A percentile compares a stretch with the other conserved stretches of the same genome.
Conservation (phyloP, 768 basidiomycete genomes). For the Porphyrellus cyaneotinctus region DNA sequence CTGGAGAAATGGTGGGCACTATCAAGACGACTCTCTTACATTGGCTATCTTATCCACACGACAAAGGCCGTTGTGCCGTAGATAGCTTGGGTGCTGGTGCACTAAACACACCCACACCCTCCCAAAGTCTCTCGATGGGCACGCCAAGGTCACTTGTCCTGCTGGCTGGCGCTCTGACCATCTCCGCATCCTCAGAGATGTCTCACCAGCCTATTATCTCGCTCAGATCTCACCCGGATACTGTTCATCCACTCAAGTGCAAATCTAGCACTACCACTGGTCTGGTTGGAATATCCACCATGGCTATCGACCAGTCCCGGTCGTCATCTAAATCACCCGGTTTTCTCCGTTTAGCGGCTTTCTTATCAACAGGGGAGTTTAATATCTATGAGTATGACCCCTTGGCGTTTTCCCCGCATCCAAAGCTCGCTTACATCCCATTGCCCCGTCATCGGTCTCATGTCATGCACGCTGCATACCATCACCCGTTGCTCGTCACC, state of each 20-base stretch:
- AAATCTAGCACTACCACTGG: conserved; percentile 33
- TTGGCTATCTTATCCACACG: conserved; percentile 19
- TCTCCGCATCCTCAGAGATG: conserved; percentile 48
- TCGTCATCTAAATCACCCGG: conserved; percentile 37
- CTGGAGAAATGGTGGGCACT: conserved; percentile 66
- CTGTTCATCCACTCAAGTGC: conserved; percentile 41
- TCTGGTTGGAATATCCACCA: conserved; percentile 49
- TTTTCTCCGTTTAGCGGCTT: conserved; percentile 47
- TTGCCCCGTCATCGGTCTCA: conserved; percentile 38
- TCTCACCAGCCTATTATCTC: conserved; percentile 21
- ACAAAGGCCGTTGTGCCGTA: conserved; percentile 61
- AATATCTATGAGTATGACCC: conserved; percentile 53
- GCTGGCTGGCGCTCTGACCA: conserved; percentile 55
- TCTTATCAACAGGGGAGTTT: conserved; percentile 69
- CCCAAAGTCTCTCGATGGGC: neutral
- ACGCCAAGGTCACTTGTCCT: conserved; percentile 40
- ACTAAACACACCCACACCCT: neutral
- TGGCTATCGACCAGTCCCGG: conserved; percentile 74
- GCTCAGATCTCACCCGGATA: conserved; percentile 20
- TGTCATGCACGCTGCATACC: conserved; percentile 66
- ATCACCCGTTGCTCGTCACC: conserved; percentile 73
- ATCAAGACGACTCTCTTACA: conserved; percentile 8
- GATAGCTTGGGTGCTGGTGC: conserved; percentile 28
- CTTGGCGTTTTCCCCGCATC: conserved; percentile 36
- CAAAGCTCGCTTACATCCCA: conserved; percentile 48